Conservation (phyloP, 176 grass and related monocot genomes). For the Aegilops sharonensis region DNA sequence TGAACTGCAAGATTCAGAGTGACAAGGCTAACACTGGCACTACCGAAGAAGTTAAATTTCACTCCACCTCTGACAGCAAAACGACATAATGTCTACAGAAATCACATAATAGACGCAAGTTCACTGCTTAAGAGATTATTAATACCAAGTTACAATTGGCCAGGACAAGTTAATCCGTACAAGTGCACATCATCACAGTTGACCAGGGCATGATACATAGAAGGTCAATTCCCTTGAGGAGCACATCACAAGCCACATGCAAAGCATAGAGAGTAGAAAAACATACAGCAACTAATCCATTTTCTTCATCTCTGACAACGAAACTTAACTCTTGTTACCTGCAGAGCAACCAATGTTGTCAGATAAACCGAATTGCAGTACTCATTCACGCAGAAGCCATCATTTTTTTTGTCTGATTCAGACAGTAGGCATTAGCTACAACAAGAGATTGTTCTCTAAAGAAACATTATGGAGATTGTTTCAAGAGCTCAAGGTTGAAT, state of each 20-base stretch:
- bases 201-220: background rate
- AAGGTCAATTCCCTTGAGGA: background rate
- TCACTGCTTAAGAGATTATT: background rate
- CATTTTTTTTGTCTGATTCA: background rate
- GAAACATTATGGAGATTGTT: background rate
- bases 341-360: background rate
- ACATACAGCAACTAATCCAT: background rate
- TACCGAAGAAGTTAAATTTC: background rate
- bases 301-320: background rate
- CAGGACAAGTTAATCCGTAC: background rate
- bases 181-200: background rate
- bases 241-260: background rate
- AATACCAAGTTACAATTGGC: background rate
- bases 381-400: background rate
- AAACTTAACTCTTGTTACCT: background rate
- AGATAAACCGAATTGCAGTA: background rate
- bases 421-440: background rate
- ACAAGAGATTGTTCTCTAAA: background rate
- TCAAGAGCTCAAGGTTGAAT: background rate
- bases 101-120: background rate
- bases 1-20: no score
- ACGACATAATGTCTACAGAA: background rate
- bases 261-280: background rate
- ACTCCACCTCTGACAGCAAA: background rate
- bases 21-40: no score